These are phyloP conservation scores for Saturnispora sanitii DNA, from an alignment of 805 yeast genomes.

Conservation along the genomic window DNA sequence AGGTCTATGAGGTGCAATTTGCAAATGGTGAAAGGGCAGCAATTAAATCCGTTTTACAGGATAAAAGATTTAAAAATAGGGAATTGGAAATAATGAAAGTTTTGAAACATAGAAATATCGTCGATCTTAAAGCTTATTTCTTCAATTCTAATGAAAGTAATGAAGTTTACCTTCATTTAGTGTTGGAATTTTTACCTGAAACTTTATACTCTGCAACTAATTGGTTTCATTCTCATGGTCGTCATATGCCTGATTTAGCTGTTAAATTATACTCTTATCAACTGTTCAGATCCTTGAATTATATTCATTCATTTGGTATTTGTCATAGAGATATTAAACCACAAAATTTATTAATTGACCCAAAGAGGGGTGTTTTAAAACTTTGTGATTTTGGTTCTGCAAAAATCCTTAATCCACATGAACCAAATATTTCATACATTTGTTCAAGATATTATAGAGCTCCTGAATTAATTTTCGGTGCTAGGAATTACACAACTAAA, in stretches of 20 bases:
- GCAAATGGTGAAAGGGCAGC: slow-evolving; percentile 77
- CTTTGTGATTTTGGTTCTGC: slow-evolving; percentile 97
- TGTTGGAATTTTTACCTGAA: slow-evolving; percentile 91
- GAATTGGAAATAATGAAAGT: slow-evolving; percentile 93
- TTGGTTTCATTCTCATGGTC: slow-evolving; percentile 65
- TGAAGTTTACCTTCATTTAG: slow-evolving; percentile 79
- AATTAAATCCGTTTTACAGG: slow-evolving; percentile 93
- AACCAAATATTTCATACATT: slow-evolving; percentile 92
- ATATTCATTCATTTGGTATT: slow-evolving; percentile 63
- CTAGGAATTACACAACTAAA: slow-evolving; percentile 91
- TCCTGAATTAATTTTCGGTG: slow-evolving; percentile 95
- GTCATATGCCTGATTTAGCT: slow-evolving; percentile 81
- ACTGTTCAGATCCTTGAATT: slow-evolving; percentile 65
- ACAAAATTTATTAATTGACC: slow-evolving; percentile 80
- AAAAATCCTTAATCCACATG: slow-evolving; percentile 76
- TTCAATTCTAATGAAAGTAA: slow-evolving; percentile 56
- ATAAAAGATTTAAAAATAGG: slow-evolving; percentile 85
- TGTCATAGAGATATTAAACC: slow-evolving; percentile 95
- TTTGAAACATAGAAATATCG: slow-evolving; percentile 78
- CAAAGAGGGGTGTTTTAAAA: slow-evolving; percentile 73
- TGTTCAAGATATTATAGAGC: slow-evolving; percentile 96
- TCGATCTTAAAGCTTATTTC: slow-evolving; percentile 78
- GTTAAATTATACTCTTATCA: slow-evolving; percentile 78
- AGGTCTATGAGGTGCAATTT: slow-evolving; percentile 83
- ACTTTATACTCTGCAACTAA: slow-evolving; percentile 86